Evolutionary conservation across 2,329 filamentous ascomycete species (phyloP), one percentile per base, ranked within the genome.

Genomic region (Pseudogymnoascus sp.): DNA sequence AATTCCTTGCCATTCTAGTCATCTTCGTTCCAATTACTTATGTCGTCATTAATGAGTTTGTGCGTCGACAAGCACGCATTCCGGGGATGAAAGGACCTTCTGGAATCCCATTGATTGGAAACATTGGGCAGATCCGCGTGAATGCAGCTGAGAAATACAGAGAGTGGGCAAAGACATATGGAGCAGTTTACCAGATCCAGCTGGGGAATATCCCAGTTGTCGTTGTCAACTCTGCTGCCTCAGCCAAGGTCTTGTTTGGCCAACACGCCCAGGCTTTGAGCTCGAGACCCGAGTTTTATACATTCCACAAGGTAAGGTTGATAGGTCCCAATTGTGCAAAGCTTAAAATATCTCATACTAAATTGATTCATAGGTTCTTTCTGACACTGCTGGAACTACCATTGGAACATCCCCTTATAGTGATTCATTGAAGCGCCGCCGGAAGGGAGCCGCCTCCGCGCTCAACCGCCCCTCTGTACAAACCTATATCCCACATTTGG

Each of bases 371-470:
- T 23, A 85, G 82, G 81, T 87, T 2, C 77, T 88, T 1, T 86
- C 84, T 2, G 84, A 86, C 46, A 88, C 86, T 0, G 82, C 85
- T 0, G 85, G 86, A 5, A 88, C 85, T 0, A 89, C 86, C 0
- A 88, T 89, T 63, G 86, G 86, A 0, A 89, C 86, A 0, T 86
- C 84, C 0, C 86, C 86, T 0, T 89, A 86, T 70, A 85, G 81
- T 62, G 85, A 88, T 3, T 85, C 82, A 0, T 73, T 88, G 28
- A 88, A 88, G 71, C 77, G 84, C 4, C 77, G 85, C 36, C 79
- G 85, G 63, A 88, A 88, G 72, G 86, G 84, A 14, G 86, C 85
- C 1, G 86, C 85, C 0, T 83, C 84, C 3, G 86, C 86, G 1
- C 76, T 88, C 16, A 88, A 88, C 71, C 83, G 85, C 59, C 85